Percentiles rank a stretch among this genome's conserved stretches.
These are phyloP conservation scores for Diplotaxis tenuifolia DNA, from an alignment of 345 rosid genomes.

Conservation along the genomic window DNA sequence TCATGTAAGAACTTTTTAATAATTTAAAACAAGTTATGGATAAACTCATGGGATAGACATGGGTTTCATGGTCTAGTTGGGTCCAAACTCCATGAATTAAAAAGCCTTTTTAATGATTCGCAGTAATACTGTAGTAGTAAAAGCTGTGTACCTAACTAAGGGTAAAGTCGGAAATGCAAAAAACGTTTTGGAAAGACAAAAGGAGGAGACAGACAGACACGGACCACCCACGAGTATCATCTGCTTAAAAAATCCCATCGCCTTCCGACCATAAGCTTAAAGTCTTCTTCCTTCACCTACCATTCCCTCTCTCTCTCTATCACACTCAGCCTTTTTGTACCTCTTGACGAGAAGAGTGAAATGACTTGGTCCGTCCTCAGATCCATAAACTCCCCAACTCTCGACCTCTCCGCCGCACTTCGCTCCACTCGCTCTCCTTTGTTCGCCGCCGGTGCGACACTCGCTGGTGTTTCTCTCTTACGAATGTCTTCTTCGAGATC, in stretches of 20 bases:
- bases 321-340: neutral
- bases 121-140: conserved; percentile 24
- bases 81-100: conserved; percentile 4
- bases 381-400: conserved; percentile 31
- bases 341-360: conserved; percentile 20
- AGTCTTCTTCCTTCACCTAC: conserved; percentile 32
- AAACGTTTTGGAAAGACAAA: conserved; percentile 9
- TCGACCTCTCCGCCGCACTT: conserved; percentile 33
- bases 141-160: conserved; percentile 36
- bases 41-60: neutral
- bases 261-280: conserved; percentile 1
- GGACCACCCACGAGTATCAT: conserved; percentile 33
- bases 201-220: neutral
- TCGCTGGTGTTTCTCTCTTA: conserved; percentile 35
- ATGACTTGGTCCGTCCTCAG: conserved; percentile 39
- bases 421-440: conserved; percentile 34
- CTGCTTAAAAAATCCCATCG: conserved; percentile 37
- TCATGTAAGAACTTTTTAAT: too few species aligned
- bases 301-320: conserved; percentile 9
- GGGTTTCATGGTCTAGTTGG: conserved; percentile 3
- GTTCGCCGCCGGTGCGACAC: conserved; percentile 32
- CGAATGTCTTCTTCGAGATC: conserved; percentile 36
- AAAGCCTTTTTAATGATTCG: neutral
- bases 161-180: conserved; percentile 22
- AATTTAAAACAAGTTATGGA: too few species aligned